phyloP scores from a whole-genome alignment of 2,329 filamentous ascomycete genomes.

The Sporothrix brunneoviolacea region DNA sequence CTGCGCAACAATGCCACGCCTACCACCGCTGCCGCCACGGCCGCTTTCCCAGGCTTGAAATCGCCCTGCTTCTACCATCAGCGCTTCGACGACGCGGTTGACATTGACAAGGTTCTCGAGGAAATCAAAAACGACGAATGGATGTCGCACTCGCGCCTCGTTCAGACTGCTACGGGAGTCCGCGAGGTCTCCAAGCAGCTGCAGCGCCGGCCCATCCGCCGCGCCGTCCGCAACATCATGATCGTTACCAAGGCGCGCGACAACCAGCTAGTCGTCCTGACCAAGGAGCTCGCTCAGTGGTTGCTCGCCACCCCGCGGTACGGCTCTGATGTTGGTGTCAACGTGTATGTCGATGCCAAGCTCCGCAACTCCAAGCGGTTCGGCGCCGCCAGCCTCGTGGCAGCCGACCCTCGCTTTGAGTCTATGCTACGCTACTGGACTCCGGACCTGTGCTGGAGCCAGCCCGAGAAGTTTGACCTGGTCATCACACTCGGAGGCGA shows the following conservation, averaged over 20 bases:
- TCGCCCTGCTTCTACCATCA: conserved; percentile 98
- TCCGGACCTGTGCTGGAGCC: conserved; percentile 87
- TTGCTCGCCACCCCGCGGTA: conserved; percentile 84
- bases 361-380: conserved; percentile 84
- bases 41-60: conserved; percentile 61
- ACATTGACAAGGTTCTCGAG: conserved; percentile 89
- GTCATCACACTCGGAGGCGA: conserved; percentile 84
- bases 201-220: conserved; percentile 83
- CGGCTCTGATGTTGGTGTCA: conserved; percentile 81
- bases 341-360: conserved; percentile 97
- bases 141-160: conserved; percentile 87
- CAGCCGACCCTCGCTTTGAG: conserved; percentile 67
- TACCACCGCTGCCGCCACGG: conserved; percentile 26
- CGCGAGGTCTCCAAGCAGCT: conserved; percentile 94
- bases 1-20: conserved; percentile 31
- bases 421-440: conserved; percentile 94
- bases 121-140: conserved; percentile 86
- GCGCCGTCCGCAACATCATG: conserved; percentile 91
- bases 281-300: conserved; percentile 81
- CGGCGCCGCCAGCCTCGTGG: conserved; percentile 63
- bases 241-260: conserved; percentile 97
- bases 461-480: conserved; percentile 91
- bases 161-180: conserved; percentile 92
- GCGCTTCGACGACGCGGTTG: conserved; percentile 90
- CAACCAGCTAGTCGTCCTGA: conserved; percentile 84